phyloP scores from a whole-genome alignment of 805 yeast genomes.

The Wickerhamiella cacticola region DNA sequence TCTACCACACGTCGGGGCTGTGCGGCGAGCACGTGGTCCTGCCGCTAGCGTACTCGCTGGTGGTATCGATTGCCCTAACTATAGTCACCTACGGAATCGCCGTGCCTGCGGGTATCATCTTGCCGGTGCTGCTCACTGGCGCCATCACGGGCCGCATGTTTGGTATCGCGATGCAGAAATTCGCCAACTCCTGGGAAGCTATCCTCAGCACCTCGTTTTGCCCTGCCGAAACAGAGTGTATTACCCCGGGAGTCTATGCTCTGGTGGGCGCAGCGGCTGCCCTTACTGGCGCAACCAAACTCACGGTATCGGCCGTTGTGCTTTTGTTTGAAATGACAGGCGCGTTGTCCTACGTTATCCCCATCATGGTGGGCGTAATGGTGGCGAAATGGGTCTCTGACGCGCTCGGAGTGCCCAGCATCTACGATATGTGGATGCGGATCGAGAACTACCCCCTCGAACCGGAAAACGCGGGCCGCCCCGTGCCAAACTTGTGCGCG shows the following conservation, averaged over 20 bases:
- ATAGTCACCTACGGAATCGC: conserved; percentile 58
- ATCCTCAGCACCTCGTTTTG: conserved; percentile 25
- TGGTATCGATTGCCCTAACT: conserved; percentile 48
- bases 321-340: conserved; percentile 76
- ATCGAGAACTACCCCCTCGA: not conserved
- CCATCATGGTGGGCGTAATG: conserved; percentile 76
- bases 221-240: conserved; percentile 40
- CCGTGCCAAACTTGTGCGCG: conserved; percentile 9
- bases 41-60: conserved; percentile 31
- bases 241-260: conserved; percentile 80
- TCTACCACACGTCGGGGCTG: conserved; percentile 16
- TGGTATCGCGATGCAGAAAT: conserved; percentile 58
- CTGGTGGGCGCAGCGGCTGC: conserved; percentile 81
- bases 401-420: conserved; percentile 40
- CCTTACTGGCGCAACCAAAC: conserved; percentile 65
- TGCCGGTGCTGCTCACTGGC: conserved; percentile 95
- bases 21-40: conserved; percentile 17
- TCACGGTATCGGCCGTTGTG: conserved; percentile 71
- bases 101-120: conserved; percentile 92
- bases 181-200: conserved; percentile 40
- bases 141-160: conserved; percentile 86
- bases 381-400: conserved; percentile 64
- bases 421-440: conserved; percentile 40
- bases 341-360: conserved; percentile 69
- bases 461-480: not conserved